A percentile compares a stretch with the other conserved stretches of the same genome.
Evolutionary conservation across 2,329 filamentous ascomycete genomes (phyloP).

Genomic region (Colletotrichum ledebouriae): DNA sequence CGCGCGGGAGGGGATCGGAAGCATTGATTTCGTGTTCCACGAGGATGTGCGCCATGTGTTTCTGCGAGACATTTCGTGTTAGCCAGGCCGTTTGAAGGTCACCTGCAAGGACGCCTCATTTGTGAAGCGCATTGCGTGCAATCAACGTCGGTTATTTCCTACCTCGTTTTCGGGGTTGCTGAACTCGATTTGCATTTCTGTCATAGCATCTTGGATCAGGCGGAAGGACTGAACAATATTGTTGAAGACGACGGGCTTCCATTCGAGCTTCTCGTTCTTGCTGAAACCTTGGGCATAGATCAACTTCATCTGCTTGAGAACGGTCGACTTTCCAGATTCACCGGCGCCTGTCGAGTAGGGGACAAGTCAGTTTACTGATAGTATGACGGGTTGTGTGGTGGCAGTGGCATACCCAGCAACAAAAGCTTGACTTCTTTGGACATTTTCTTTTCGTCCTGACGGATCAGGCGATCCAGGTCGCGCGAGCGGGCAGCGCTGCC

Average conservation of each 20-base stretch:
- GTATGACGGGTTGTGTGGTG: slow-evolving; percentile 1
- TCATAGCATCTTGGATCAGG: slow-evolving; percentile 91
- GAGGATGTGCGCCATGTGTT: slow-evolving; percentile 81
- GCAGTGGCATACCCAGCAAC: slow-evolving; percentile 78
- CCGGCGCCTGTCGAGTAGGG: slow-evolving; percentile 78
- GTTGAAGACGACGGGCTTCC: slow-evolving; percentile 94
- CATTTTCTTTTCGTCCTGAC: slow-evolving; percentile 88
- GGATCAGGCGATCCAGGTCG: slow-evolving; percentile 89
- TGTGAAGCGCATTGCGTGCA: slow-evolving; percentile 1
- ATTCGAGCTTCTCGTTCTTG: slow-evolving; percentile 90
- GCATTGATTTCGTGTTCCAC: slow-evolving; percentile 85
- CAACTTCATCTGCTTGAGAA: slow-evolving; percentile 98
- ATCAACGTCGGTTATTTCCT: slow-evolving; percentile 52
- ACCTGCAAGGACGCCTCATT: neutral
- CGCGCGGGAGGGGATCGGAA: slow-evolving; percentile 82
- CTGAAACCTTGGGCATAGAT: slow-evolving; percentile 95
- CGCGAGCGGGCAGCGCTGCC: slow-evolving; percentile 69
- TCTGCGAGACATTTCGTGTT: slow-evolving; percentile 62
- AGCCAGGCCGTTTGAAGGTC: slow-evolving; percentile 43
- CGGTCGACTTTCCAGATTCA: slow-evolving; percentile 92
- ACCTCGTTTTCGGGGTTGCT: slow-evolving; percentile 85
- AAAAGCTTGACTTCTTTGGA: slow-evolving; percentile 93
- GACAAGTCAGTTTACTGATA: slow-evolving; percentile 20
- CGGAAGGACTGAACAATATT: slow-evolving; percentile 95
- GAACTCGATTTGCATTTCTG: slow-evolving; percentile 84